Percentiles rank a stretch among this genome's conserved stretches.
phyloP scores from a whole-genome alignment of 768 basidiomycete genomes.

The Pulveroboletus ravenelii region DNA sequence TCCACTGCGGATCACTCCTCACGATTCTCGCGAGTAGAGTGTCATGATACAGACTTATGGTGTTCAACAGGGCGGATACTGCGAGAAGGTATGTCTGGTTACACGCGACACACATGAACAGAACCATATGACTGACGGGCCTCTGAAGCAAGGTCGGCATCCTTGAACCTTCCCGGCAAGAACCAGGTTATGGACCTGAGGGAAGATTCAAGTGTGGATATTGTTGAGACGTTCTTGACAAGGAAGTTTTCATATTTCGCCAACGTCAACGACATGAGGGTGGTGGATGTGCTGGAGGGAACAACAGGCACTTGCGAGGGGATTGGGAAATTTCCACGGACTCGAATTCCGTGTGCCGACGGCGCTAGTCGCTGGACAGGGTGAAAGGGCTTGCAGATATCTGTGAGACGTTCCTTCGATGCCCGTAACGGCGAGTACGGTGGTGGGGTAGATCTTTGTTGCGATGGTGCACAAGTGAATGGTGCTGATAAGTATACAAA shows the following conservation, averaged over 20 bases:
- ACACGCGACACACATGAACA: slow-evolving; percentile 11
- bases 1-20: slow-evolving; percentile 61
- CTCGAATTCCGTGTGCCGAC: slow-evolving; percentile 5
- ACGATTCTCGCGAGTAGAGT: slow-evolving; percentile 72
- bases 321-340: slow-evolving; percentile 1
- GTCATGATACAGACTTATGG: slow-evolving; percentile 93
- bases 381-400: background rate
- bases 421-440: background rate
- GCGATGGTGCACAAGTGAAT: background rate
- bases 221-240: slow-evolving; percentile 78
- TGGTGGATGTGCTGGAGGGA: background rate
- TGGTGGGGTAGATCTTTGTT: background rate
- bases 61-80: slow-evolving; percentile 88
- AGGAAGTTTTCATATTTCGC: slow-evolving; percentile 80
- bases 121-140: slow-evolving; percentile 58
- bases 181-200: slow-evolving; percentile 92
- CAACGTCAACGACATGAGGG: slow-evolving; percentile 54
- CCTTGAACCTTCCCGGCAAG: slow-evolving; percentile 93
- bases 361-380: background rate
- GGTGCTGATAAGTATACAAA: slow-evolving; percentile 23
- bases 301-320: background rate
- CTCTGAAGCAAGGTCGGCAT: slow-evolving; percentile 95
- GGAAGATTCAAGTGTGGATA: slow-evolving; percentile 84
- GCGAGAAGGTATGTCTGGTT: slow-evolving; percentile 12
- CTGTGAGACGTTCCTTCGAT: background rate